Evolutionary conservation across 371 early-diverging fungal genomes (phyloP).

Genomic region (Rhizopus arrhizus): DNA sequence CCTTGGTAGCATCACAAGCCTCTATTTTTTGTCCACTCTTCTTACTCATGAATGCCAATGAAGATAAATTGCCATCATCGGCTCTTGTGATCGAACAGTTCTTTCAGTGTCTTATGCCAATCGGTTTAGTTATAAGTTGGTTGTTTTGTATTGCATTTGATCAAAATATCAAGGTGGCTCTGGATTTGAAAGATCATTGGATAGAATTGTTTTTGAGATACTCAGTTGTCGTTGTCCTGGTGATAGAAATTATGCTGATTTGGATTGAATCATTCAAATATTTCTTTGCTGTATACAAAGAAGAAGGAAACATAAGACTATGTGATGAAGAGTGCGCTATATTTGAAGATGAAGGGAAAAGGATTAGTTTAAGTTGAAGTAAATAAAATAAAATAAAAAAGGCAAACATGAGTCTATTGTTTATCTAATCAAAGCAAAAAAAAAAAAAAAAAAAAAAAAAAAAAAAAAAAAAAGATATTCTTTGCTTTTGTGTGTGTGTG

Average conservation of each 20-base stretch:
- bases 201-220: constrained; percentile 3
- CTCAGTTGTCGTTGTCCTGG: constrained; percentile 1
- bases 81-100: constrained; percentile 10
- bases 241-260: constrained; percentile 10
- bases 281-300: not conserved
- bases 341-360: not conserved
- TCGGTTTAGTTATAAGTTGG: constrained; percentile 51
- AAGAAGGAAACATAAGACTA: not conserved
- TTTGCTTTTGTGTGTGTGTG: not conserved
- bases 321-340: not conserved
- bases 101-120: constrained; percentile 45
- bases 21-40: constrained; percentile 36
- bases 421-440: too few relatives aligned
- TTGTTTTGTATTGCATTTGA: constrained; percentile 45
- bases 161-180: constrained; percentile 5
- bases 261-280: not conserved
- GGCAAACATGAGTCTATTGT: not conserved
- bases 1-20: constrained; percentile 36
- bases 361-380: too few relatives aligned
- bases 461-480: not conserved
- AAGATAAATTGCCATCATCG: not conserved
- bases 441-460: too few relatives aligned
- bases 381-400: not conserved
- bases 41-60: constrained; percentile 8
- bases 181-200: constrained; percentile 6